These are phyloP conservation scores for Tetrahymena elliotti DNA, from an alignment of 73 alveolate genomes.

Conservation along the genomic window DNA sequence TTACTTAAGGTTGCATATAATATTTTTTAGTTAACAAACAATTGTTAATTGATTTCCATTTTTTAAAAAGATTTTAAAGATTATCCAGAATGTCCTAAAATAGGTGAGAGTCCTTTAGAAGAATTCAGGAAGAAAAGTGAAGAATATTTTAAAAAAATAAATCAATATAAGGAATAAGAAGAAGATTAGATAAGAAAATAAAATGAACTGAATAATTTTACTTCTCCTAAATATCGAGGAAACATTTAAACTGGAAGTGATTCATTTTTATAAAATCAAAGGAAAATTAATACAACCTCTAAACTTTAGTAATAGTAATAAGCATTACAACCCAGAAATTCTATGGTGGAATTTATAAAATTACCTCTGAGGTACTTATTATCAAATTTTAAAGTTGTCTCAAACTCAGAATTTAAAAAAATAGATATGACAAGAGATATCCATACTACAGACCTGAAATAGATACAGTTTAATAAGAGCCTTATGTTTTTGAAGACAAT, in stretches of 20 bases:
- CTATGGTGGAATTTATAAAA: not conserved
- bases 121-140: not conserved
- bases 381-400: not conserved
- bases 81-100: not conserved
- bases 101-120: not conserved
- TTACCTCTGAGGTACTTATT: not conserved
- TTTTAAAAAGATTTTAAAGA: not conserved
- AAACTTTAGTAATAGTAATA: not conserved
- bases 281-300: not conserved
- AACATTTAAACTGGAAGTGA: not conserved
- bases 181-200: not conserved
- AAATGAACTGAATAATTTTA: not conserved
- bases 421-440: not conserved
- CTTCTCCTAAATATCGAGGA: not conserved
- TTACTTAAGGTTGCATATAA: not conserved
- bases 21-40: not conserved
- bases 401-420: not conserved
- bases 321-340: not conserved
- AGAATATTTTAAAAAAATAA: not conserved
- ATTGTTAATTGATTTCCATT: not conserved
- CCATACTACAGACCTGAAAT: not conserved
- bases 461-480: not conserved
- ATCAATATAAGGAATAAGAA: not conserved
- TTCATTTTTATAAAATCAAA: not conserved
- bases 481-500: not conserved